Conservation (phyloP, 1,284 basidiomycete genomes). For the Cerrena zonata region DNA sequence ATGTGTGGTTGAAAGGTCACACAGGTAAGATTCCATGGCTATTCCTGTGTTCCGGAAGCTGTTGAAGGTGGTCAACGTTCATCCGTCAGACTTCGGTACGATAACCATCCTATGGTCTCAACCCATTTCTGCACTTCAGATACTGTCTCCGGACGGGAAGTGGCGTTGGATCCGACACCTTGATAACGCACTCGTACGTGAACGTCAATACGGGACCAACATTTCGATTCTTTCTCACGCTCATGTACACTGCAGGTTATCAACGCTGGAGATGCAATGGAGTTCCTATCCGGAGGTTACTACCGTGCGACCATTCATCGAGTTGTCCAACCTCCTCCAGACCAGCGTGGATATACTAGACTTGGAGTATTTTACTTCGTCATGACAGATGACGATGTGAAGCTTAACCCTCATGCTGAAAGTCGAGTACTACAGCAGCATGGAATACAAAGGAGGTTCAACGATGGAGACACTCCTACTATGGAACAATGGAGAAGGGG, state of each 20-base stretch:
- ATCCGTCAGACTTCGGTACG: slow-evolving; percentile 42
- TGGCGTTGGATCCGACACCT: slow-evolving; percentile 60
- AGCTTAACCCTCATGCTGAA: slow-evolving; percentile 22
- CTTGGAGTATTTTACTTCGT: slow-evolving; percentile 42
- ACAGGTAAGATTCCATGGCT: too few relatives aligned
- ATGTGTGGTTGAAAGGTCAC: slow-evolving; percentile 58
- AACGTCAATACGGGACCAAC: neutral
- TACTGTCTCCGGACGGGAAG: slow-evolving; percentile 42
- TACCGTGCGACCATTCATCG: slow-evolving; percentile 39
- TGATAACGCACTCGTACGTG: slow-evolving; percentile 49
- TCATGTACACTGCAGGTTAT: slow-evolving; percentile 23
- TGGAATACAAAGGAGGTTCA: slow-evolving; percentile 29
- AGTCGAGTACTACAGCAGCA: slow-evolving; percentile 24
- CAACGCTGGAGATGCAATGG: slow-evolving; percentile 39
- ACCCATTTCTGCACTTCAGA: slow-evolving; percentile 53
- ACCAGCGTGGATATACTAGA: slow-evolving; percentile 40
- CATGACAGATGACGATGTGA: slow-evolving; percentile 28
- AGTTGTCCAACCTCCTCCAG: slow-evolving; percentile 44
- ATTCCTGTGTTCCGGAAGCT: neutral
- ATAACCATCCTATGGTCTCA: slow-evolving; percentile 56
- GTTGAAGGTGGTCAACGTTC: neutral
- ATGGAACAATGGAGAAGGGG: slow-evolving; percentile 37
- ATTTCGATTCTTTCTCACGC: neutral
- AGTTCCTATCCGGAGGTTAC: slow-evolving; percentile 40
- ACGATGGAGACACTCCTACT: slow-evolving; percentile 31